Evolutionary conservation across 139 green algal genomes (phyloP).

Genomic region (Tetraselmis striata): DNA sequence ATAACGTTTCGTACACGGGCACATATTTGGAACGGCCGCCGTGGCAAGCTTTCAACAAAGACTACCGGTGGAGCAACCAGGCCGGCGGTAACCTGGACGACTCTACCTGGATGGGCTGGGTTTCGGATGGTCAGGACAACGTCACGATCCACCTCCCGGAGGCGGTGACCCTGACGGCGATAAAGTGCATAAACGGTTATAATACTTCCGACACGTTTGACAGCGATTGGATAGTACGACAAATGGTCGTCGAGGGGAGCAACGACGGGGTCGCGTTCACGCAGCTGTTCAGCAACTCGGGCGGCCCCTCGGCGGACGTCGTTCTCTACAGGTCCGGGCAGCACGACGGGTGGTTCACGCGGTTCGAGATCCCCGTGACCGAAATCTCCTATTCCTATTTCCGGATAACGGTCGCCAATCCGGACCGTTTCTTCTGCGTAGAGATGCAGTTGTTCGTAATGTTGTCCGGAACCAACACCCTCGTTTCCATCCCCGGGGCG

Average conservation of each 20-base stretch:
- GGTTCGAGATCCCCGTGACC: background rate
- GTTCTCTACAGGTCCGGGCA: background rate
- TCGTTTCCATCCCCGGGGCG: background rate
- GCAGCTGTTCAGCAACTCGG: background rate
- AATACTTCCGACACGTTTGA: too few species aligned
- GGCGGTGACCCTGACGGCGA: too few species aligned
- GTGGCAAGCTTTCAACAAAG: background rate
- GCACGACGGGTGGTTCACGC: background rate
- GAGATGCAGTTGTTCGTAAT: background rate
- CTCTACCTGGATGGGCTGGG: background rate
- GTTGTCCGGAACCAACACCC: background rate
- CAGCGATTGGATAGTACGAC: too few species aligned
- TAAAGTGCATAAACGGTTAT: too few species aligned
- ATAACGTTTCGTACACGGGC: background rate
- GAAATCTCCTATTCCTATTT: too few species aligned
- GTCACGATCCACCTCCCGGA: too few species aligned
- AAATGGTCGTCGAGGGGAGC: background rate
- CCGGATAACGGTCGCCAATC: too few species aligned
- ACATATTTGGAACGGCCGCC: background rate
- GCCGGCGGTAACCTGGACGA: background rate
- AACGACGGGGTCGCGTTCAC: background rate
- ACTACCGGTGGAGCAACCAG: background rate
- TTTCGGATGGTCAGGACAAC: too few species aligned
- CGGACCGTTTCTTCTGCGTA: too few species aligned
- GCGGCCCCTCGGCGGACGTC: background rate